Conservation (phyloP, 2,329 filamentous ascomycete genomes). For the Ustilaginoidea virens region DNA sequence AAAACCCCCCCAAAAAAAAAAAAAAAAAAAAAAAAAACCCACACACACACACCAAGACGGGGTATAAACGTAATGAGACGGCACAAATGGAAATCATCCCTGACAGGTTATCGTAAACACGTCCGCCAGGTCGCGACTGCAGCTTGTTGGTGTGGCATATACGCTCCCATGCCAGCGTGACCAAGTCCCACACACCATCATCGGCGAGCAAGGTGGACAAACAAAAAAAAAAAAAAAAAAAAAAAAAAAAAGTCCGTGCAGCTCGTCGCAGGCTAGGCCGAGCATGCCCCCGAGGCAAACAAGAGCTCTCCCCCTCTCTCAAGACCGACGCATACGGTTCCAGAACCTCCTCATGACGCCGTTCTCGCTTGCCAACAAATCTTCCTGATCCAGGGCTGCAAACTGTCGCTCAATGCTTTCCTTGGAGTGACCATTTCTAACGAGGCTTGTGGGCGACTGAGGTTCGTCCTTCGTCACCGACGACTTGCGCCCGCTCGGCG, state of each 20-base stretch:
- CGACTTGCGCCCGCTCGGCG: slow-evolving; percentile 27
- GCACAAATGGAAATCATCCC: too few species aligned
- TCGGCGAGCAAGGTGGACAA: slow-evolving; percentile 1
- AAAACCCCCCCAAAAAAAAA: neutral
- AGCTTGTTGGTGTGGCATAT: too few species aligned
- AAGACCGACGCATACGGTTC: slow-evolving; percentile 40
- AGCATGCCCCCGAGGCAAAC: too few species aligned
- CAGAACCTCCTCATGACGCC: slow-evolving; percentile 48
- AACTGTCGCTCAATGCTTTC: slow-evolving; percentile 39
- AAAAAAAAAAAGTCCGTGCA: neutral
- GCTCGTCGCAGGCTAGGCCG: neutral
- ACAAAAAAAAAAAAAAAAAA: slow-evolving; percentile 2
- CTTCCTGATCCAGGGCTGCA: slow-evolving; percentile 35
- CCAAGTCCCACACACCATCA: too few species aligned
- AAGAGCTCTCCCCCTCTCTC: too few species aligned
- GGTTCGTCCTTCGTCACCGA: slow-evolving; percentile 18
- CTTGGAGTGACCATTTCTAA: slow-evolving; percentile 25
- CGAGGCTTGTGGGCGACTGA: slow-evolving; percentile 13
- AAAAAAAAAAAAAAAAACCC: neutral
- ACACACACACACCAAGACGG: neutral
- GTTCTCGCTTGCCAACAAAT: slow-evolving; percentile 23
- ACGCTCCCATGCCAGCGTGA: too few species aligned
- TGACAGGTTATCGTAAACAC: too few species aligned
- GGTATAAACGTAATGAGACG: too few species aligned
- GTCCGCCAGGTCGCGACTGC: too few species aligned